Evolutionary conservation across 2,329 filamentous ascomycete species (phyloP).

Genomic region (Laburnicola sp.): DNA sequence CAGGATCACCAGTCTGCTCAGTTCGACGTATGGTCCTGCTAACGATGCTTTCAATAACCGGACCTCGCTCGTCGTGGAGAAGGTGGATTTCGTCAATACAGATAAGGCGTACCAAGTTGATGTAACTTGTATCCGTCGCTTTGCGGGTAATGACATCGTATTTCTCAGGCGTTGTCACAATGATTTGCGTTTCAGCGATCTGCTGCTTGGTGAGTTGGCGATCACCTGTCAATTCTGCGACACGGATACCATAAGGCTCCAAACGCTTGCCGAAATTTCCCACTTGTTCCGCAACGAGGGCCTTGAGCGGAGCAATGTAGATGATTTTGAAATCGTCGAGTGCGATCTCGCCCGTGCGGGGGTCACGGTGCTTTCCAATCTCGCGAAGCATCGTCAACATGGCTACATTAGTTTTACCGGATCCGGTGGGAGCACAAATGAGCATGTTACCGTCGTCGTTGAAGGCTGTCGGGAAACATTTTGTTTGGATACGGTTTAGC

Average conservation of each 20-base stretch:
- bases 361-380: constrained; percentile 91
- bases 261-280: constrained; percentile 94
- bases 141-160: constrained; percentile 99
- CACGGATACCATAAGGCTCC: constrained; percentile 86
- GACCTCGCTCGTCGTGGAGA: constrained; percentile 94
- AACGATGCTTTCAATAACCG: constrained; percentile 95
- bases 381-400: constrained; percentile 97
- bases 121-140: constrained; percentile 94
- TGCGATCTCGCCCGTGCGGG: constrained; percentile 88
- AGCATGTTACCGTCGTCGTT: constrained; percentile 96
- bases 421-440: constrained; percentile 94
- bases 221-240: constrained; percentile 96
- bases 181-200: constrained; percentile 96
- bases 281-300: constrained; percentile 95
- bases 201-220: constrained; percentile 98
- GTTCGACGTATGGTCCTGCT: constrained; percentile 89
- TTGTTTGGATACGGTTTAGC: constrained; percentile 93
- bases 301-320: constrained; percentile 94
- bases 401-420: constrained; percentile 97
- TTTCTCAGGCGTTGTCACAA: constrained; percentile 97
- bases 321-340: constrained; percentile 98
- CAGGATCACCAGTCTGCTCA: constrained; percentile 91
- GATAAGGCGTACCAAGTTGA: constrained; percentile 90
- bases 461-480: constrained; percentile 89
- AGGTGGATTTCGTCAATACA: constrained; percentile 99